Evolutionary conservation across 2,329 filamentous ascomycete species (phyloP), one percentile per base, ranked within the genome.

Genomic region (Neopestalotiopsis sp.): DNA sequence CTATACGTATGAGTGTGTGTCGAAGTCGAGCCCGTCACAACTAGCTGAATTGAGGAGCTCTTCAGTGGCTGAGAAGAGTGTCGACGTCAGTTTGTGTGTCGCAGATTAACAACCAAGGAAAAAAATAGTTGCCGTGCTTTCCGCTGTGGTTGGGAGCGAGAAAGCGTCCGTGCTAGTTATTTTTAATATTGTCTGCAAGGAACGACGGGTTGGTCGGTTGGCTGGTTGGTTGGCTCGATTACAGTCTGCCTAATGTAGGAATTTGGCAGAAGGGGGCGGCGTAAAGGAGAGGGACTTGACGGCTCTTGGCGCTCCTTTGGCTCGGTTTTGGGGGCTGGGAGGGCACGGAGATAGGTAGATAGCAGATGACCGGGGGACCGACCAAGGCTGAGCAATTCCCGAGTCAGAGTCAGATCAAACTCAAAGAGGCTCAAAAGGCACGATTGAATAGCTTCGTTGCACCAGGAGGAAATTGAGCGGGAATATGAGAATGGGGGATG

Each of bases 181-280:
- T 53, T 53, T 53, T n/a, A 53, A n/a, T 17, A 4, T 49, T 53
- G 45, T 17, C 45, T 53, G 45, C 45, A 53, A 53, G 45, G 45
- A 53, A 53, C 45, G 45, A 53, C 45, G 17, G 45, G 45, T 53
- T 53, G 45, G 45, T 53, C 10, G 34, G 34, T 38, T 53, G 45
- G 45, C 9, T 38, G 34, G 34, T 38, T 53, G 45, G 45, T n/a
- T 53, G 45, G 45, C 9, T 53, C 5, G 45, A 53, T 53, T 53
- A 53, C 45, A 53, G 45, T 53, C 17, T 53, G 45, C 45, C 45
- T 53, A 53, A 53, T 17, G 45, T 53, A 53, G 45, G n/a, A 53
- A 53, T 53, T 53, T 53, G 45, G 45, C 45, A 53, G 45, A 53
- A 53, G 45, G 45, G 45, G 45, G 45, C 45, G 45, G 45, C 45